Percentiles rank a stretch among this genome's conserved stretches.
These are phyloP conservation scores for Colletotrichum sp. DNA, from an alignment of 2,329 filamentous ascomycete genomes.

Conservation along the genomic window DNA sequence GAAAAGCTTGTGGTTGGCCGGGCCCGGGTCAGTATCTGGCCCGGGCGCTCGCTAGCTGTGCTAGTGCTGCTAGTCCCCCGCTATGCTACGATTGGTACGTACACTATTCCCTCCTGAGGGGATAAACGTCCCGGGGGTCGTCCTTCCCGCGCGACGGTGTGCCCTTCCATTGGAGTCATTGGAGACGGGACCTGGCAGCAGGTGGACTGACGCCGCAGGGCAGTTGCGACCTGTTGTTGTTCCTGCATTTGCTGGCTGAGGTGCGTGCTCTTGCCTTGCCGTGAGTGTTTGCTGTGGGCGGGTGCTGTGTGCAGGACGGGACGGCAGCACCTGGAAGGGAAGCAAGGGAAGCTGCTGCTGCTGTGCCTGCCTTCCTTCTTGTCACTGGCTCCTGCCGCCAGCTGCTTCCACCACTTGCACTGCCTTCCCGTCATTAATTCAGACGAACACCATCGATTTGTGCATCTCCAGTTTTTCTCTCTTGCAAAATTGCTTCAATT, in stretches of 20 bases:
- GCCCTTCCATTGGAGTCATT: not conserved
- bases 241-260: not conserved
- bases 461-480: constrained; percentile 3
- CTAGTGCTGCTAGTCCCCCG: not conserved
- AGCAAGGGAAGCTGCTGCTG: not conserved
- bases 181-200: not conserved
- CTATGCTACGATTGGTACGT: not conserved
- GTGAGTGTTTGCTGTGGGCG: not conserved
- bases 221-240: not conserved
- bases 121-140: not conserved
- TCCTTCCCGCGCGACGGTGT: not conserved
- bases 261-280: not conserved
- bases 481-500: not conserved
- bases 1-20: constrained; percentile 15
- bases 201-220: not conserved
- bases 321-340: not conserved
- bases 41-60: not conserved
- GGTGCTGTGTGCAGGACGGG: not conserved
- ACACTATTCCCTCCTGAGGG: not conserved
- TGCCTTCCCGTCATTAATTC: not conserved
- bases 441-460: not conserved
- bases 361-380: not conserved
- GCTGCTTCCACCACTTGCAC: not conserved
- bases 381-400: not conserved
- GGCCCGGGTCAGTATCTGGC: not conserved